Evolutionary conservation across 305 asterid genomes (phyloP).

Genomic region (Striga hermonthica): DNA sequence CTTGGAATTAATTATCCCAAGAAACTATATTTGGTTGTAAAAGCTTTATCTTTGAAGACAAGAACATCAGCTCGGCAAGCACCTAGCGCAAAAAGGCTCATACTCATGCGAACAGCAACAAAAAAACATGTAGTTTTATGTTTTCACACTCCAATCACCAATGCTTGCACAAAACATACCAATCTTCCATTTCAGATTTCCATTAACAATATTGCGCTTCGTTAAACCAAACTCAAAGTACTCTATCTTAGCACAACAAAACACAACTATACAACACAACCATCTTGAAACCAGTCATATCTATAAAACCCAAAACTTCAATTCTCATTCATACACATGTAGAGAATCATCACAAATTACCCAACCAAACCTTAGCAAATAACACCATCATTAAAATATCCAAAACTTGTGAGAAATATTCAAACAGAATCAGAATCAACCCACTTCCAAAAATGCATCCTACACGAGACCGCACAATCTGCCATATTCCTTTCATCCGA

Average conservation of each 20-base stretch:
- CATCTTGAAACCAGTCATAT: background rate
- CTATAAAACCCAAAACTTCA: background rate
- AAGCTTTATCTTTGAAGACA: no score
- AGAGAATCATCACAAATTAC: no score
- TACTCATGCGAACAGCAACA: no score
- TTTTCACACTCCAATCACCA: background rate
- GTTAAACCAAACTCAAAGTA: no score
- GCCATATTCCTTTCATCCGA: conserved; percentile 40
- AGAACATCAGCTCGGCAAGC: no score
- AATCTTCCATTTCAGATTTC: background rate
- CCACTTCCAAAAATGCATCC: conserved; percentile 93
- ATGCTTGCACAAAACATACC: background rate
- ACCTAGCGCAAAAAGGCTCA: no score
- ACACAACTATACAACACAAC: background rate
- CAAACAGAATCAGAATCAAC: conserved; percentile 53
- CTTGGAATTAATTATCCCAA: no score
- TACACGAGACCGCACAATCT: conserved; percentile 73
- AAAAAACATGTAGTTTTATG: no score
- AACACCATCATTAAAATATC: no score
- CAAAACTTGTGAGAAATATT: conserved; percentile 10
- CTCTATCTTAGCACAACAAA: background rate
- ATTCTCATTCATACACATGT: background rate
- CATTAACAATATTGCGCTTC: background rate
- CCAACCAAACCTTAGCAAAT: no score
- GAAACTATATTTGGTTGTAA: no score